Percentiles rank a stretch among this genome's conserved stretches.
These are phyloP conservation scores for Plasmodium gaboni DNA, from an alignment of 169 alveolate genomes.

Conservation along the genomic window DNA sequence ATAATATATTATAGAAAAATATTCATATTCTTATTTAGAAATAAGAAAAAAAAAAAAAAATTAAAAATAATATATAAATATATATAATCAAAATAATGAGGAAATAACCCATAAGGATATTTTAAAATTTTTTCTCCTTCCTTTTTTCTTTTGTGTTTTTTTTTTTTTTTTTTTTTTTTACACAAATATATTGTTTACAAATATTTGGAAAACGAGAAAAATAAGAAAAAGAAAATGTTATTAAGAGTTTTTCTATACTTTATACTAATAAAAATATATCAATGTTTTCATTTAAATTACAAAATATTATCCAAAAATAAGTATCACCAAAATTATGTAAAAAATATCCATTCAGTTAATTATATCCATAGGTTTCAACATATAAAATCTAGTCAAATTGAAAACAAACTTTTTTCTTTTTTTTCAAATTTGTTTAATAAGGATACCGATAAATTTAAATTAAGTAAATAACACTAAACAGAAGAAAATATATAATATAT, in stretches of 20 bases:
- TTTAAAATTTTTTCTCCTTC: background rate
- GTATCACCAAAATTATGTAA: constrained; percentile 24
- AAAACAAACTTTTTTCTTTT: constrained; percentile 63
- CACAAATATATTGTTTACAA: background rate
- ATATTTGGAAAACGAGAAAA: background rate
- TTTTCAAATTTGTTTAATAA: constrained; percentile 57
- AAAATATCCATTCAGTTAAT: constrained; percentile 27
- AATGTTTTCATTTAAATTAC: constrained; percentile 57
- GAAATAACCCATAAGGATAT: too few species aligned
- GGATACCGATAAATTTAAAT: constrained; percentile 46
- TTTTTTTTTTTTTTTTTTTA: background rate
- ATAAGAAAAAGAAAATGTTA: constrained; percentile 36
- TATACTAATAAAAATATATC: constrained; percentile 23
- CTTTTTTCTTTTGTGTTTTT: background rate
- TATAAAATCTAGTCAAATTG: constrained; percentile 10
- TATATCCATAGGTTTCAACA: constrained; percentile 29
- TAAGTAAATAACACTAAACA: constrained; percentile 37
- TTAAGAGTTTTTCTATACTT: constrained; percentile 29
- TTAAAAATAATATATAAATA: too few species aligned
- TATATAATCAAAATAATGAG: too few species aligned
- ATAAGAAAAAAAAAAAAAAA: too few species aligned
- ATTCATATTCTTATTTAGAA: too few species aligned
- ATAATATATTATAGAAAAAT: too few species aligned
- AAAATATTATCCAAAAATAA: constrained; percentile 42
- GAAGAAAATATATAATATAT: constrained; percentile 16